phyloP scores from a whole-genome alignment of 208 protist species.

The Leishmania gerbilli region DNA sequence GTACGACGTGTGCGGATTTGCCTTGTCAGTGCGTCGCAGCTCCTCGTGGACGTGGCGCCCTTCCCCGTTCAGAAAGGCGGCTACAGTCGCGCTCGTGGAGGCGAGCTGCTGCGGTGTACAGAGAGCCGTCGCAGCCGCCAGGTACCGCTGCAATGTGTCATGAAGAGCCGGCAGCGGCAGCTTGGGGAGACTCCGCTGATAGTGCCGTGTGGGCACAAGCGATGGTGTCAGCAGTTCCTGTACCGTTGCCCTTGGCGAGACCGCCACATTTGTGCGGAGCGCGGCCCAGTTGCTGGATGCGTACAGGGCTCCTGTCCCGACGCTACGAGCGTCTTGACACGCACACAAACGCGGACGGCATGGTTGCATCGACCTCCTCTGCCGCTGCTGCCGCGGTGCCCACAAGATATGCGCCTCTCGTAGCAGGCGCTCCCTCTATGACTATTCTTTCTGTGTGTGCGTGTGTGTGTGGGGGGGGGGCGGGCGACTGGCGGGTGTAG shows the following conservation, averaged over 20 bases:
- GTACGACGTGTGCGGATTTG: conserved; percentile 88
- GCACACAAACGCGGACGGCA: conserved; percentile 15
- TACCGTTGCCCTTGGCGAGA: conserved; percentile 14
- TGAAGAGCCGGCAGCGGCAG: conserved; percentile 71
- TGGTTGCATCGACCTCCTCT: conserved; percentile 3
- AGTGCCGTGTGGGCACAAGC: conserved; percentile 70
- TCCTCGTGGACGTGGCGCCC: conserved; percentile 68
- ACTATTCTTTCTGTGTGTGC: neutral
- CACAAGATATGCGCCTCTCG: neutral
- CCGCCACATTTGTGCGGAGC: conserved; percentile 20
- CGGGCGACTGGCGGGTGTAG: neutral
- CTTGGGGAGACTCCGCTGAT: conserved; percentile 81
- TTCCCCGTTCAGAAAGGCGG: conserved; percentile 53
- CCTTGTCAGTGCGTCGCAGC: conserved; percentile 71
- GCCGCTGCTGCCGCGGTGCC: neutral
- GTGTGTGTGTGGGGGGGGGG: neutral
- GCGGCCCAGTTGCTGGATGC: conserved; percentile 38
- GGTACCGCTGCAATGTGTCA: conserved; percentile 54
- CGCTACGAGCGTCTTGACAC: neutral
- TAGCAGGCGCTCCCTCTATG: too few relatives aligned
- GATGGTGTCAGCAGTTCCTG: conserved; percentile 25
- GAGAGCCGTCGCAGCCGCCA: conserved; percentile 55
- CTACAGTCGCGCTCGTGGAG: conserved; percentile 37
- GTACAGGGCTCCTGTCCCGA: neutral
- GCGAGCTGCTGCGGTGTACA: conserved; percentile 51